Evolutionary conservation across 1,139 yeast species (phyloP).

Genomic region (Sugiyamaella sp.): DNA sequence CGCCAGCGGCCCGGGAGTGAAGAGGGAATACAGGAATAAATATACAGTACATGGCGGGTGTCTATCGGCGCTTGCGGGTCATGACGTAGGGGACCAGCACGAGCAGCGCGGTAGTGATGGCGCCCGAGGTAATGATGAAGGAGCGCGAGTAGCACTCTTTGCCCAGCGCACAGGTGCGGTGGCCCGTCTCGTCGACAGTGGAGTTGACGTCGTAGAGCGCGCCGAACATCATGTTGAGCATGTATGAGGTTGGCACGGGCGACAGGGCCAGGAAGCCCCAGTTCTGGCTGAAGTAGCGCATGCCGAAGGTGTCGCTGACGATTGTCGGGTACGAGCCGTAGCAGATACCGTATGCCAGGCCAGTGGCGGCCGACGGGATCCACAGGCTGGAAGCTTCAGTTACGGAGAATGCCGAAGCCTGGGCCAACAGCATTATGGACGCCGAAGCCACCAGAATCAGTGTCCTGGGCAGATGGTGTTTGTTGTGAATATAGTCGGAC

Average conservation of each 20-base stretch:
- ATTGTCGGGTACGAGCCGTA: constrained; percentile 84
- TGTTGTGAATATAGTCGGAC: constrained; percentile 61
- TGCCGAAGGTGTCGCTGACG: constrained; percentile 75
- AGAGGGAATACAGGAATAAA: too few relatives aligned
- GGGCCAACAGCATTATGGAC: constrained; percentile 44
- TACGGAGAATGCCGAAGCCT: constrained; percentile 40
- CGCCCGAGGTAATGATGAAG: constrained; percentile 32
- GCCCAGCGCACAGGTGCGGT: constrained; percentile 30
- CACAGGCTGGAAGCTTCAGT: constrained; percentile 47
- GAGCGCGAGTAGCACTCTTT: constrained; percentile 32
- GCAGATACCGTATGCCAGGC: constrained; percentile 77
- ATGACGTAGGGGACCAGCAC: constrained; percentile 9
- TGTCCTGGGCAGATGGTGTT: constrained; percentile 58
- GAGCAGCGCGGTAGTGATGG: constrained; percentile 21
- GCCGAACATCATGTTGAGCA: constrained; percentile 46
- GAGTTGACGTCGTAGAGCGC: constrained; percentile 42
- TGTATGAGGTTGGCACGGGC: constrained; percentile 45
- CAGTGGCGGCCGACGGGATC: constrained; percentile 62
- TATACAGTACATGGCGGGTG: neutral
- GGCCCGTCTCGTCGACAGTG: constrained; percentile 28
- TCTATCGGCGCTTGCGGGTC: constrained; percentile 12
- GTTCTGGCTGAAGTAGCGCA: constrained; percentile 69
- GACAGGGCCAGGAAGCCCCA: constrained; percentile 68
- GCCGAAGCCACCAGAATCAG: constrained; percentile 65
- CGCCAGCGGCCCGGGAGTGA: too few relatives aligned